A percentile compares a stretch with the other conserved stretches of the same genome.
phyloP scores from a whole-genome alignment of 2,329 filamentous ascomycete genomes.

The Penicillium sp. region DNA sequence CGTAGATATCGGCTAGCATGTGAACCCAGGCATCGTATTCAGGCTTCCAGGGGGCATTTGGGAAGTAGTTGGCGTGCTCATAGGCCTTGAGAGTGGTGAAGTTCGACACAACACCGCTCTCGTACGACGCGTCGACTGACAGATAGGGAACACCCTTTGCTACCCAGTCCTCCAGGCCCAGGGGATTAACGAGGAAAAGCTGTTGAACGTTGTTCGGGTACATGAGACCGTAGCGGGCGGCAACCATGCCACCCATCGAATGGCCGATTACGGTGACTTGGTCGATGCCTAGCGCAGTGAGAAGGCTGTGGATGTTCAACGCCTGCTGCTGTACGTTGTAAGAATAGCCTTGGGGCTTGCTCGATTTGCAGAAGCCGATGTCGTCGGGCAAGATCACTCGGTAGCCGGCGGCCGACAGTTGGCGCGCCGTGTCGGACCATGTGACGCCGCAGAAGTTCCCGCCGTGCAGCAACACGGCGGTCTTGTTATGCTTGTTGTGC shows the following conservation, averaged over 20 bases:
- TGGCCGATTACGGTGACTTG: conserved; percentile 11
- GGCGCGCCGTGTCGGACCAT: conserved; percentile 13
- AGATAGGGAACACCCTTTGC: conserved; percentile 11
- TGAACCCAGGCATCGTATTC: conserved; percentile 12
- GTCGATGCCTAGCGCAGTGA: conserved; percentile 8
- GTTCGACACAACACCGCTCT: conserved; percentile 7
- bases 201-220: conserved; percentile 9
- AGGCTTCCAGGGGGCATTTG: conserved; percentile 9
- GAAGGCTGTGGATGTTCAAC: conserved; percentile 12
- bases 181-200: conserved; percentile 12
- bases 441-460: conserved; percentile 15
- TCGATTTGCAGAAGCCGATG: conserved; percentile 17
- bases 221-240: conserved; percentile 15
- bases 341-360: conserved; percentile 14
- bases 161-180: conserved; percentile 14
- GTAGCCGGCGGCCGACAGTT: conserved; percentile 10
- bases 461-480: conserved; percentile 10
- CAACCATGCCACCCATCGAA: conserved; percentile 16
- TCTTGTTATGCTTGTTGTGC: neutral
- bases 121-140: conserved; percentile 6
- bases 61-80: conserved; percentile 13
- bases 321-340: conserved; percentile 14
- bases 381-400: conserved; percentile 15
- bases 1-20: conserved; percentile 15
- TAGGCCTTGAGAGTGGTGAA: conserved; percentile 12